Evolutionary conservation across 1,284 basidiomycete species (phyloP), one percentile per base, ranked within the genome.

Genomic region (Clitocybe nebularis): DNA sequence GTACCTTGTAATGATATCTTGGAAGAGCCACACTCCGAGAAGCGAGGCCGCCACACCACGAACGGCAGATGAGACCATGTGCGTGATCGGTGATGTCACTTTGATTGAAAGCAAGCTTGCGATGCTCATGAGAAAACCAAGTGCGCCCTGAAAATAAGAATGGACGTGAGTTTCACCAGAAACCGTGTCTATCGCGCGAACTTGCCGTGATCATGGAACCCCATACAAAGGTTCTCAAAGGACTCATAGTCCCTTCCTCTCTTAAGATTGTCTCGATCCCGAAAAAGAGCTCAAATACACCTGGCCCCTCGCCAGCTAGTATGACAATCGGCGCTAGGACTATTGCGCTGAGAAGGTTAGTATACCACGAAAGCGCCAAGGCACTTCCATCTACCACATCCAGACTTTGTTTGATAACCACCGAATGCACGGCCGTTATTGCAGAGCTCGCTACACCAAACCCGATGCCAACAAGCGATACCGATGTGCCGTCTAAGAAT

Each of bases 81-180:
- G 90, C 1, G 90, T 92, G 59, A 93, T 89, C 10, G 90, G 90
- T 1, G 89, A 93, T 2, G 91, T 93, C 46, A 93, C 84, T 62
- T 93, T 91, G 71, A 93, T 93, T 20, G 86, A 89, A 34, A 93
- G 74, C 43, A 90, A 66, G 48, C 87, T 88, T n/a, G 91, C 90
- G 45, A 93, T 79, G 66, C 85, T 88, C 79, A 93, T 92, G 53
- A 91, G 67, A 72, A 93, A 93, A 6, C 90, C 91, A 46, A 93
- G 67, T 11, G 75, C 66, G 26, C 89, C 90, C 89, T 90, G 47
- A 7, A 39, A 13, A 30, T 9, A n/a, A 29, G 30, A 46, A 32
- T 26, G 2, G 17, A 36, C 43, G 30, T 11, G 29, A 39, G 21
- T 23, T 34, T 19, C 10, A 16, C 21, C 17, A 11, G 19, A 36